Base-by-base conservation (phyloP, 805 yeast species). In the Starmerella gropengiesseri region DNA sequence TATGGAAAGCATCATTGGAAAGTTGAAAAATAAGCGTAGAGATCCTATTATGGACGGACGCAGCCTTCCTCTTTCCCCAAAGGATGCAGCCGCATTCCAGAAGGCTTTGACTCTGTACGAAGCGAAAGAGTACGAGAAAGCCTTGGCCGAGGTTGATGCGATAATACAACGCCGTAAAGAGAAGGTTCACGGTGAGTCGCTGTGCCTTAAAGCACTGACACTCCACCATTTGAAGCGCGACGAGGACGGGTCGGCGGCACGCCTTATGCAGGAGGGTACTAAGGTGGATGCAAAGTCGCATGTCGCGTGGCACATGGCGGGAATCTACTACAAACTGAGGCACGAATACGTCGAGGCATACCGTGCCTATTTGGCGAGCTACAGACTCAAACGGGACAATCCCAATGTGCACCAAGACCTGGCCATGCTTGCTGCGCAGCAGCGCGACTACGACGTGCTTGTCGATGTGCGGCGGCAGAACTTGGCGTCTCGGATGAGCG, bases 51-150 rank as follows among this genome's bases (percentile, higher is more conserved):
- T 45, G 51, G 48, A 47, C 29, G 46, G 48, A 14, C 41, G 44
- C 19, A 47, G 46, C 37, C 48, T 40, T 36, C 48, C 51, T 22
- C 35, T 49, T 34, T 38, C 29, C 27, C 4, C 61, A 25, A 84
- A 82, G 60, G 94, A 85, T 51, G 89, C 81, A 44, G 68, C 71
- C 25, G 74, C 74, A 49, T 86, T 89, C 66, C 71, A 79, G 45
- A 82, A 80, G 52, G 95, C 95, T 1, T 69, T 91, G 55, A 76
- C 76, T 53, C 70, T 82, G 23, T 91, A 85, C 56, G 97, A 91
- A 58, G 59, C 70, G 37, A 85, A 83, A 60, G 86, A 85, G 60
- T 87, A 87, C 67, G 83, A 83, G 59, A 86, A 89, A 55, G 75
- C 95, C 1, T 62, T 87, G 54, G 82, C 82, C 58, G 58, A 77